Base-by-base conservation (phyloP, 371 early-diverging fungal species). In the Apophysomyces trapeziformis region DNA sequence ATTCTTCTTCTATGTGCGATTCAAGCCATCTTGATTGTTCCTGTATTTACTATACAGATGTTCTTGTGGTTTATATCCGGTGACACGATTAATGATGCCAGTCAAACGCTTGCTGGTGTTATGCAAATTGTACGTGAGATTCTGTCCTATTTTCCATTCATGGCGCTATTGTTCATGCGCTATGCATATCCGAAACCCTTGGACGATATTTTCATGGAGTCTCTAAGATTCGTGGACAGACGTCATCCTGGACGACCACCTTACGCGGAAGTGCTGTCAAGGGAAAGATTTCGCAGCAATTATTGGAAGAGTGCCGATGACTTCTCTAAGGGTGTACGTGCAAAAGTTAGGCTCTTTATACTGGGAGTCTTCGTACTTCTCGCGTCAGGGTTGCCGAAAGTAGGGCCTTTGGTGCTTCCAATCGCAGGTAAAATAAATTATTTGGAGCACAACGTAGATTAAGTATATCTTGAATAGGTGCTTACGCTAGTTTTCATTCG, bases 191-290 rank as follows among this genome's bases (percentile, higher is more conserved):
- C 90, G 3, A 82, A 87, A 61, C 87, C 88, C 13, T 68, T 90
- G 60, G 89, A 90, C 60, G 82, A 84, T 35, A 75, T 90, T 39
- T 90, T 90, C 68, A 75, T 90, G 67, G 88, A 87, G 54, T 83
- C 84, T 1, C 37, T 90, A 26, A 61, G 71, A 14, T 83, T 78
- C 54, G 67, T 87, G 16, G 88, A 50, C 21, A 50, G 21, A 87
- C 50, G 59, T 58, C 69, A 83, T 57, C 77, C 81, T 16, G 71
- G 82, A n/a, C 67, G 84, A 12, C 72, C 76, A 7, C 77, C 80
- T 4, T 88, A 85, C 63, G 73, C 86, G 2, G 63, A 79, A 0
- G 76, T 77, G 0, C 57, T 87, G 8, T 67, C 75, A 7, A 65
- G 73, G 3, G 75, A 82, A 43, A 74, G 77, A 14, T 79, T 76